Base-by-base conservation (phyloP, 441 rosid genomes). In the Breynia disticha region DNA sequence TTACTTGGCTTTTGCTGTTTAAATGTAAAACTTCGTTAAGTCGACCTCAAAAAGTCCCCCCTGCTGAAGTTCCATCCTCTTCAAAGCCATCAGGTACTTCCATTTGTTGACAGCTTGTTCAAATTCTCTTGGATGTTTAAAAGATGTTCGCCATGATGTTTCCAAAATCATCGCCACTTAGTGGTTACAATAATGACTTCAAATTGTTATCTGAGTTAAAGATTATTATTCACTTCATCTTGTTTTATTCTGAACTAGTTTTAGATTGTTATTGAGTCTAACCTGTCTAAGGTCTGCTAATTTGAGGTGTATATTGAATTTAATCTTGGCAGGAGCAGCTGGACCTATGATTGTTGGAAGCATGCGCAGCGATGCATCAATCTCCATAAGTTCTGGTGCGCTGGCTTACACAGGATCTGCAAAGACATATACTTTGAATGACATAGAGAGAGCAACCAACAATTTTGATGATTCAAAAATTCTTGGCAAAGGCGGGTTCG, bases 401-500 rank as follows among this genome's bases (percentile, higher is more conserved):
- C 55, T 67, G 76, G 60, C 84, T 45, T 78, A 73, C 50, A 60
- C 78, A 3, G 84, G 94, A 58, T 68, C 79, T n/a, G 78, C 86
- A 19, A 85, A 75, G 66, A 73, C 75, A 48, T 85, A 68, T 63
- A 55, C 78, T 19, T 55, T 65, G 55, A 65, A 46, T 55, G 89
- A 76, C 16, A 78, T 85, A 41, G 75, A 85, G 67, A 78, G 51
- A 68, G 87, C 84, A 15, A 85, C 89, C 5, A 67, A 73, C 50
- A 57, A 63, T 54, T 82, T 84, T 45, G 75, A 82, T 50, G 53
- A 52, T 60, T 72, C 74, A 16, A 71, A 71, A 67, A 39, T 77
- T 58, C 78, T 85, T 0, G 89, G 94, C 16, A 82, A 85, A 70
- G 94, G 94, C 19, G 94, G 94, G 41, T 85, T 85, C 52, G 94